Base-by-base conservation (phyloP, 2,329 filamentous ascomycete genomes). In the Pseudopyricularia javanii region DNA sequence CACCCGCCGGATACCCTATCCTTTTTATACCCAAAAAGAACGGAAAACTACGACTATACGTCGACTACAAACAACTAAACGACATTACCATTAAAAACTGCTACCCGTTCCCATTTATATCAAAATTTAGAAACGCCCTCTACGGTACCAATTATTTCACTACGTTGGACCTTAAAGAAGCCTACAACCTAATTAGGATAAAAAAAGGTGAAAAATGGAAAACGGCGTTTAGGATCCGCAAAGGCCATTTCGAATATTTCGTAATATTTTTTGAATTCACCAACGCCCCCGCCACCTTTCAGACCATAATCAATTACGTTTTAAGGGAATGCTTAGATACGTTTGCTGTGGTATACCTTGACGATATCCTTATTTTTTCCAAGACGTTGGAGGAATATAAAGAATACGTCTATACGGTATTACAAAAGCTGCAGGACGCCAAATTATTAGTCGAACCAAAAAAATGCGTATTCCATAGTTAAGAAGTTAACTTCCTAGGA, bases 181-280 rank as follows among this genome's bases (percentile, higher is more conserved):
- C 28, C 4, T 30, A 30, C 28, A 30, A 30, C 9, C 28, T 30
- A 30, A 30, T 30, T 30, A 30, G 28, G 9, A 56, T 53, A 4
- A 67, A 67, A 54, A 47, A 54, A 11, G 63, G 30, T 7, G 51
- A 50, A 15, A 63, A 59, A 50, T 35, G 33, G 33, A 35, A 35
- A n/a, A 35, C 33, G 14, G 33, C 33, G 33, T 35, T 35, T 14
- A 5, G 33, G 14, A 35, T 12, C 6, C 11, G 33, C 4, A 5
- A 12, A 12, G 53, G 59, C 7, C 47, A 61, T 34, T 68, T 54
- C 53, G 56, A 67, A 49, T 67, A 66, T 51, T 45, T 61, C 20
- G 51, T 67, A 9, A 65, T 66, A 49, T 58, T 54, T 4, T 67
- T 68, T 53, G 57, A 59, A 3, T 49, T 66, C 20, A 43, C n/a